Percentiles rank a stretch among this genome's conserved stretches.
phyloP scores from a whole-genome alignment of 805 yeast genomes.

The Wickerhamiella brachini region DNA sequence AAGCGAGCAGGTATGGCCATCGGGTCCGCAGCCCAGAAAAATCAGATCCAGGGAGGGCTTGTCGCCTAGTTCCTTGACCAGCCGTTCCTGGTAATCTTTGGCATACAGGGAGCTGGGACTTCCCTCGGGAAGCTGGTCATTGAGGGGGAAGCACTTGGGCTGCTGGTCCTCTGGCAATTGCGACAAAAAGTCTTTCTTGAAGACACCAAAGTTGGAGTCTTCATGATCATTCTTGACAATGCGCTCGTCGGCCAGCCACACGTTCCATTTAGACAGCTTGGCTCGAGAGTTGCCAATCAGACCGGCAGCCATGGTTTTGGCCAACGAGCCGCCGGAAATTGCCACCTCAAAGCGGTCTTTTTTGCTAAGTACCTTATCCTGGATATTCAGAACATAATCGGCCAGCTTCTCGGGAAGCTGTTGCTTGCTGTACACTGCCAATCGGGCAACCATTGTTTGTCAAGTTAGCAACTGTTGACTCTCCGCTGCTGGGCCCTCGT shows the following conservation, averaged over 20 bases:
- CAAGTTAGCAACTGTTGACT: background rate
- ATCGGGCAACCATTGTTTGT: constrained; percentile 7
- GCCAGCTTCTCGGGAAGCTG: constrained; percentile 60
- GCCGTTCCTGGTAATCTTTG: constrained; percentile 39
- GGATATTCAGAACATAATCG: constrained; percentile 42
- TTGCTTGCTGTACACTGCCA: constrained; percentile 29
- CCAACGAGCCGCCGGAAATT: constrained; percentile 82
- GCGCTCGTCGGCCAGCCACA: constrained; percentile 84
- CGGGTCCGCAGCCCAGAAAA: constrained; percentile 86
- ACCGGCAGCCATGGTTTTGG: constrained; percentile 52
- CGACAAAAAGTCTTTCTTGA: constrained; percentile 47
- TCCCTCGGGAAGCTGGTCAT: constrained; percentile 45
- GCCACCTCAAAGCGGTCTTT: constrained; percentile 53
- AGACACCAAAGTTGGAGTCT: constrained; percentile 77
- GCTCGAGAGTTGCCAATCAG: constrained; percentile 40
- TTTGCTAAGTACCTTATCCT: constrained; percentile 40
- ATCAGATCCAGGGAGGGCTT: constrained; percentile 41
- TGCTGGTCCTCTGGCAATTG: constrained; percentile 22
- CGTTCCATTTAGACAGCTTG: constrained; percentile 31
- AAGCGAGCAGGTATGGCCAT: constrained; percentile 87
- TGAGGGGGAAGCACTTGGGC: constrained; percentile 25
- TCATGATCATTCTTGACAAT: constrained; percentile 67
- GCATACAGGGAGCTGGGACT: constrained; percentile 46
- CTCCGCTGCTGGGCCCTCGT: too few species aligned
- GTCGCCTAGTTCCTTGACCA: constrained; percentile 35